Evolutionary conservation across 371 early-diverging fungal species (phyloP), one percentile per base, ranked within the genome.

Genomic region (Mucor sp.): DNA sequence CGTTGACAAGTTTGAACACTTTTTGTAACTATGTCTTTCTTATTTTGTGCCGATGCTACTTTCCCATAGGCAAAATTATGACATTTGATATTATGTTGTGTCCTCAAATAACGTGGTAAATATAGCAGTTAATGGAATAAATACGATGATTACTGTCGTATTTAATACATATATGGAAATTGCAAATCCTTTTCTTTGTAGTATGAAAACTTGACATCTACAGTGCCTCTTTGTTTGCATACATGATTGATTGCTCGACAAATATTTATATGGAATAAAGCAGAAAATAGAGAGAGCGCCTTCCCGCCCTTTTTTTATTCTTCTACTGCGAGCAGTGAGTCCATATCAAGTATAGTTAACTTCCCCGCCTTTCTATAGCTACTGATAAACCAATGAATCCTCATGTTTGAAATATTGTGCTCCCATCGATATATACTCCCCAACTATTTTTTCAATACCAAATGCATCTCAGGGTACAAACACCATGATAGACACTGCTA

Each of bases 61-160:
- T 21, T 50, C 50, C 50, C 50, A 50, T 50, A 50, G 50, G 25
- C 50, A 25, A 50, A 50, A 50, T 50, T 23, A 50, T 50, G 50
- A 25, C 23, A 50, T 23, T 23, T 50, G 50, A 50, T 50, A 50
- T 12, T 23, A 9, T 23, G 25, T 50, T 50, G 50, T 50, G 50
- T 50, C 8, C 50, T 50, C 50, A 23, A 25, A 50, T 50, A 25
- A 50, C 50, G 50, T 50, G 50, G 50, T 50, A 50, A 50, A 50
- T 50, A 23, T 25, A 12, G 14, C 50, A 50, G 23, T 50, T 23
- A 50, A 50, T 21, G 50, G 50, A 50, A 50, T 11, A 50, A 25
- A 50, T 50, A 50, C 23, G 50, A 50, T 50, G 50, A 50, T 50
- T 25, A 50, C 7, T 23, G 50, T 50, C 50, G 50, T 25, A 50